Percentiles rank a stretch among this genome's conserved stretches.
Evolutionary conservation across 371 early-diverging fungal species (phyloP).

Genomic region (Nematocida displodere): DNA sequence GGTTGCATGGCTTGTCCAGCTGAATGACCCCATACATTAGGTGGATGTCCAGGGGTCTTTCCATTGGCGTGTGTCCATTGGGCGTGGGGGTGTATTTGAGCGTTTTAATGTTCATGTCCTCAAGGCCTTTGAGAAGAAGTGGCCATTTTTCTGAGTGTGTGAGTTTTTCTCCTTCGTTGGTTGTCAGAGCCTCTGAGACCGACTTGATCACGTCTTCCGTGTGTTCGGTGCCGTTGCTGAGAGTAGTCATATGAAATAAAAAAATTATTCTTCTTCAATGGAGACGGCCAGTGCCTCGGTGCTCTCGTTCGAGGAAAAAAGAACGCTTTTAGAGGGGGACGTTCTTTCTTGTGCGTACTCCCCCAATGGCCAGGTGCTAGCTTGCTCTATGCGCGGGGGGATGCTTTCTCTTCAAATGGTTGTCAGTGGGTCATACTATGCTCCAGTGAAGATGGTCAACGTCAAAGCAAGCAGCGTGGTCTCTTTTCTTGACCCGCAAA

Average conservation of each 20-base stretch:
- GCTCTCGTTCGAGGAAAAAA: not conserved
- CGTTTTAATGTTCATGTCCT: constrained; percentile 89
- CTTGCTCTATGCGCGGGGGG: constrained; percentile 8
- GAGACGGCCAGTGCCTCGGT: not conserved
- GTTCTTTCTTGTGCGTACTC: constrained; percentile 18
- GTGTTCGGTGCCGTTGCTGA: not conserved
- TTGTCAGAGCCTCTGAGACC: constrained; percentile 12
- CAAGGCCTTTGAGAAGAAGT: constrained; percentile 73
- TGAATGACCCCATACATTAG: constrained; percentile 88
- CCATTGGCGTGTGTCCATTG: constrained; percentile 83
- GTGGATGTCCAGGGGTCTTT: constrained; percentile 78
- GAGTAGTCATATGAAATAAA: not conserved
- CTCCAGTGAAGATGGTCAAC: not conserved
- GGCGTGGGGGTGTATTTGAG: constrained; percentile 93
- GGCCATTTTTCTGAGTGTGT: constrained; percentile 34
- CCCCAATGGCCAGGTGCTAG: constrained; percentile 21
- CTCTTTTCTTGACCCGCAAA: not conserved
- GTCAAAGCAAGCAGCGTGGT: not conserved
- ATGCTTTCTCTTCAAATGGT: constrained; percentile 5
- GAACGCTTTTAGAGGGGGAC: not conserved
- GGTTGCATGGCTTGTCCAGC: constrained; percentile 95
- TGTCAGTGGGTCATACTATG: not conserved
- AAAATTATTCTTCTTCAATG: not conserved
- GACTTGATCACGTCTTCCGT: not conserved
- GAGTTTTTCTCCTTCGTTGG: not conserved